These are phyloP conservation scores for Pleurotus citrinopileatus DNA, from an alignment of 768 basidiomycete genomes.

Conservation along the genomic window DNA sequence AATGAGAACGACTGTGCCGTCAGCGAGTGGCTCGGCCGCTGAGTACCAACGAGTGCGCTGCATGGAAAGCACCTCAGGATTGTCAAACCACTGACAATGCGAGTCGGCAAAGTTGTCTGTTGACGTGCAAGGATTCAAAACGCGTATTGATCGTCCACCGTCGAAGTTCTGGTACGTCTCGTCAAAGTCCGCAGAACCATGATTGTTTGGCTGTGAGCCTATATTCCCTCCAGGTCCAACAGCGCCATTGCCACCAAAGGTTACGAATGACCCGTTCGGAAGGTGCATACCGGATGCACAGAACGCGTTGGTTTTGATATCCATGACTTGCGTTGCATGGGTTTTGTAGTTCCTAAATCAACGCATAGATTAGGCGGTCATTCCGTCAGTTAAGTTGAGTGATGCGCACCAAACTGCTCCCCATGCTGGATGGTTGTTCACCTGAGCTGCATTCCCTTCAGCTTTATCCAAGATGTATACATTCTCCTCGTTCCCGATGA, in stretches of 20 bases:
- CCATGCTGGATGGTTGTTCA: constrained; percentile 62
- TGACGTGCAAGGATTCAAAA: constrained; percentile 72
- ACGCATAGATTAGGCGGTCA: no score
- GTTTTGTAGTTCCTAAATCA: constrained; percentile 67
- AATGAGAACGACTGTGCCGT: constrained; percentile 78
- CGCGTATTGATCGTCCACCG: constrained; percentile 75
- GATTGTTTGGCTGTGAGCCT: constrained; percentile 46
- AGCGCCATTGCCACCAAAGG: constrained; percentile 83
- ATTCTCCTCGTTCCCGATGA: constrained; percentile 63
- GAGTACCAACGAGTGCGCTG: constrained; percentile 78
- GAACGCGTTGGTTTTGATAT: constrained; percentile 70
- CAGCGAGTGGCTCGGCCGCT: constrained; percentile 65
- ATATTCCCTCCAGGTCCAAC: constrained; percentile 63
- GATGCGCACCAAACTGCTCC: background rate
- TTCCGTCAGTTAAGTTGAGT: no score
- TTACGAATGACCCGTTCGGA: constrained; percentile 72
- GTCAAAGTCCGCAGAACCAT: constrained; percentile 53
- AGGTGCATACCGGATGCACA: constrained; percentile 85
- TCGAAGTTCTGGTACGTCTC: constrained; percentile 77
- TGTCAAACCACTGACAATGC: constrained; percentile 73
- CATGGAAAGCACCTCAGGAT: constrained; percentile 60
- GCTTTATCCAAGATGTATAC: constrained; percentile 82
- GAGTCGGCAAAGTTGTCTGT: constrained; percentile 43
- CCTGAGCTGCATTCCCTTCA: constrained; percentile 58
- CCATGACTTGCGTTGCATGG: constrained; percentile 61